A percentile compares a stretch with the other conserved stretches of the same genome.
Evolutionary conservation across 1,284 basidiomycete genomes (phyloP).

Genomic region (Papiliotrema fonsecae): DNA sequence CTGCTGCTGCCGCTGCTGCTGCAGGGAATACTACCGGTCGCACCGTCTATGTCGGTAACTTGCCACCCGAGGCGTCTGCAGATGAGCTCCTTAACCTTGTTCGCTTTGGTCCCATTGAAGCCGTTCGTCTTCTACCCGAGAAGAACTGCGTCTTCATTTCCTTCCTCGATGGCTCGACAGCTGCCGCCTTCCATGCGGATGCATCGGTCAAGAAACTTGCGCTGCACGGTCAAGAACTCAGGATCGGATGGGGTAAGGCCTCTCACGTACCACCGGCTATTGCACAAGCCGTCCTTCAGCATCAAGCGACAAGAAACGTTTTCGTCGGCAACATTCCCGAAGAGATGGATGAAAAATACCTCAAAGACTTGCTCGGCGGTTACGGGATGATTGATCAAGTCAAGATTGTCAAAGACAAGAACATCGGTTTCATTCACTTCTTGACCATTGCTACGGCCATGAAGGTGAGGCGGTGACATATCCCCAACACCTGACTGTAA

Average conservation of each 20-base stretch:
- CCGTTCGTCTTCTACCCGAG: constrained; percentile 90
- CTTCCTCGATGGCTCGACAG: constrained; percentile 84
- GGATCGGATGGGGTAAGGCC: constrained; percentile 94
- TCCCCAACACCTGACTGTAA: no score
- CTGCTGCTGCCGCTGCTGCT: constrained; percentile 68
- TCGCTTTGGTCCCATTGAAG: constrained; percentile 95
- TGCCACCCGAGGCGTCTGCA: constrained; percentile 87
- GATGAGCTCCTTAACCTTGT: constrained; percentile 97
- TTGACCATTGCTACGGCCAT: constrained; percentile 85
- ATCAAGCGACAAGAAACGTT: constrained; percentile 86
- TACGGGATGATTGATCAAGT: constrained; percentile 97
- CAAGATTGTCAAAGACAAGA: constrained; percentile 96
- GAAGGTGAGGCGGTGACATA: constrained; percentile 64
- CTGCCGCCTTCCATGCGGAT: constrained; percentile 90
- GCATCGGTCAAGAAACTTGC: constrained; percentile 87
- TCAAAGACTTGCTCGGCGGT: constrained; percentile 73
- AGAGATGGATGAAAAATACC: constrained; percentile 76
- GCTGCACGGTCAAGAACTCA: constrained; percentile 86
- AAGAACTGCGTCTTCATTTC: constrained; percentile 98
- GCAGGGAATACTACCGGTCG: constrained; percentile 65
- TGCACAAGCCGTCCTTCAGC: constrained; percentile 71
- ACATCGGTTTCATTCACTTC: constrained; percentile 96
- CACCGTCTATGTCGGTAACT: constrained; percentile 95
- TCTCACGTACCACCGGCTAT: constrained; percentile 78
- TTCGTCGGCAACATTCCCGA: constrained; percentile 89